phyloP scores from a whole-genome alignment of 345 rosid genomes.

The Citrus sp. region DNA sequence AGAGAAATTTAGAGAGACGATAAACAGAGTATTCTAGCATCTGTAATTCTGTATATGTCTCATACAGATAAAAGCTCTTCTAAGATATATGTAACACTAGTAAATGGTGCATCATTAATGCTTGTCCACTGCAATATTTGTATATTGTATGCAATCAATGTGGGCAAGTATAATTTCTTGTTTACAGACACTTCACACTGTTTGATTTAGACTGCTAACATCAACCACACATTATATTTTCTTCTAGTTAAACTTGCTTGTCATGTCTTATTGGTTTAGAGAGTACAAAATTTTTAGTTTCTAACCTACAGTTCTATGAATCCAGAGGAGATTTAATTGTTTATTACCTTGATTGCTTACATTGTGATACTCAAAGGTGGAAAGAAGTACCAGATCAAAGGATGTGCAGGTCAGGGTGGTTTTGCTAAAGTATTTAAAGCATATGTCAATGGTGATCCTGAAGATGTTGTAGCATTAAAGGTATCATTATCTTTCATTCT shows the following conservation, averaged over 20 bases:
- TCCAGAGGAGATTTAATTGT: not conserved
- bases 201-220: not conserved
- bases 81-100: not conserved
- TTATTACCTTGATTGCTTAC: not conserved
- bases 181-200: not conserved
- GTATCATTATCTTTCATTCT: conserved; percentile 23
- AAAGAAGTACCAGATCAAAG: conserved; percentile 89
- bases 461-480: conserved; percentile 85
- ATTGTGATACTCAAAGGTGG: conserved; percentile 51
- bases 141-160: not conserved
- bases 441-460: conserved; percentile 55
- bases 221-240: not conserved
- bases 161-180: not conserved
- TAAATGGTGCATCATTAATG: not conserved
- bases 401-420: conserved; percentile 94
- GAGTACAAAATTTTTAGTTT: not conserved
- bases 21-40: not conserved
- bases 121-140: not conserved
- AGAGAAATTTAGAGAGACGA: not conserved
- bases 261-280: not conserved
- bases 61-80: not conserved
- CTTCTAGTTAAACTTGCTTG: not conserved
- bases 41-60: not conserved
- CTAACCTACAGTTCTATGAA: not conserved
- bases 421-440: conserved; percentile 94